Conservation (phyloP, 768 basidiomycete species). For the Gloeopeniophorella convolvens region DNA sequence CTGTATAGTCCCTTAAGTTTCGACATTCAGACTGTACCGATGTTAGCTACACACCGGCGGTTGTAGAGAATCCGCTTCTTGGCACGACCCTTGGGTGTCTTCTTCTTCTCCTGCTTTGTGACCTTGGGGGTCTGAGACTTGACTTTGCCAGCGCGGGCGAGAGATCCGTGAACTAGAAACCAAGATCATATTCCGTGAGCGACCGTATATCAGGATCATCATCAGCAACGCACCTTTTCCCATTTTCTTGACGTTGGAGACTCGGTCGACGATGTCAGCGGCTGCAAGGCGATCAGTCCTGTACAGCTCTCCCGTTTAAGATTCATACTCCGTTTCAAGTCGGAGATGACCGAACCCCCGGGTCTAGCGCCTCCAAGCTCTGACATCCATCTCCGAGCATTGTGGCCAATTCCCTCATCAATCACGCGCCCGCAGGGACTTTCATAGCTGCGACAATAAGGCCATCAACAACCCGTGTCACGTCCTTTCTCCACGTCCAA, state of each 20-base stretch:
- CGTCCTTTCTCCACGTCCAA: too few relatives aligned
- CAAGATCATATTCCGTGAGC: background rate
- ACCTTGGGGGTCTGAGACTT: slow-evolving; percentile 98
- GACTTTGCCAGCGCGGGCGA: slow-evolving; percentile 99
- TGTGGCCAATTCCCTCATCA: too few relatives aligned
- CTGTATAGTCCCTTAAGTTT: slow-evolving; percentile 31
- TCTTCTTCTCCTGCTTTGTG: slow-evolving; percentile 99
- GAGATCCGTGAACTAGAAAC: slow-evolving; percentile 88
- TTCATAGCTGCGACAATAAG: too few relatives aligned
- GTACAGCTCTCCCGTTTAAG: slow-evolving; percentile 10
- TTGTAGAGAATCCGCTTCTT: slow-evolving; percentile 96
- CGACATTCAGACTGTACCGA: background rate
- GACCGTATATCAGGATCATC: too few relatives aligned
- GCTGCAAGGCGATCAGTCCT: background rate
- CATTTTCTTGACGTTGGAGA: slow-evolving; percentile 22
- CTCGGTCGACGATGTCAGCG: background rate
- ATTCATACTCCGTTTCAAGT: slow-evolving; percentile 3
- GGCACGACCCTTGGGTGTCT: slow-evolving; percentile 93
- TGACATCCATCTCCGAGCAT: too few relatives aligned
- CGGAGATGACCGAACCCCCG: background rate
- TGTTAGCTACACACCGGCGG: slow-evolving; percentile 58
- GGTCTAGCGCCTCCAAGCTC: too few relatives aligned
- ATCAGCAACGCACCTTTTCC: slow-evolving; percentile 23
- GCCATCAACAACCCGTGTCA: too few relatives aligned
- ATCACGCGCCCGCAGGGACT: too few relatives aligned